Conservation (phyloP, 129 eudicot species). For the Chrysanthemum lavandulifolium region DNA sequence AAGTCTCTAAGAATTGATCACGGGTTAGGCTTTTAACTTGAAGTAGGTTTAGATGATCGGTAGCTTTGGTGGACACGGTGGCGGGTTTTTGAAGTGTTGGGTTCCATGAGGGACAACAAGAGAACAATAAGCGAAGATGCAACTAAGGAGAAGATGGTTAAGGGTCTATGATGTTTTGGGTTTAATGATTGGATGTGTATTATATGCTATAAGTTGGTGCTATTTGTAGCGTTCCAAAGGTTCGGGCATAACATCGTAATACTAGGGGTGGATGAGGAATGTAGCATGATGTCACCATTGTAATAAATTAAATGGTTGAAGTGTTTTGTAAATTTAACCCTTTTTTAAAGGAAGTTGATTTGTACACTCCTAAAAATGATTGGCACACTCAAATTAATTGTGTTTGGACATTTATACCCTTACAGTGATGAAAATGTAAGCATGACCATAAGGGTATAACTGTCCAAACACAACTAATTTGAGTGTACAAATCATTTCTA, state of each 20-base stretch:
- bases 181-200: background rate
- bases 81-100: conserved; percentile 18
- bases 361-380: no score
- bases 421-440: no score
- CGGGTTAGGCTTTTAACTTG: conserved; percentile 13
- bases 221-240: background rate
- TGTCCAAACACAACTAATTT: no score
- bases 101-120: background rate
- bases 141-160: background rate
- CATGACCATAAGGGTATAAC: no score
- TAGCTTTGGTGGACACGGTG: conserved; percentile 30
- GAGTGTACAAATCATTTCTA: no score
- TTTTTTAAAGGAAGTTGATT: no score
- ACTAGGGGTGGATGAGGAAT: background rate
- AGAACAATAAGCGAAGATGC: conserved; percentile 2
- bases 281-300: background rate
- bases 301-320: background rate
- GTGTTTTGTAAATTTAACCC: background rate
- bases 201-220: background rate
- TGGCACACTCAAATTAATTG: no score
- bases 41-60: conserved; percentile 35
- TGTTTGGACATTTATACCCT: no score
- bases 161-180: conserved; percentile 9
- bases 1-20: conserved; percentile 4
- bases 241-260: background rate